phyloP scores from a whole-genome alignment of 75 land plant species.

The Selaginella moellendorffii region DNA sequence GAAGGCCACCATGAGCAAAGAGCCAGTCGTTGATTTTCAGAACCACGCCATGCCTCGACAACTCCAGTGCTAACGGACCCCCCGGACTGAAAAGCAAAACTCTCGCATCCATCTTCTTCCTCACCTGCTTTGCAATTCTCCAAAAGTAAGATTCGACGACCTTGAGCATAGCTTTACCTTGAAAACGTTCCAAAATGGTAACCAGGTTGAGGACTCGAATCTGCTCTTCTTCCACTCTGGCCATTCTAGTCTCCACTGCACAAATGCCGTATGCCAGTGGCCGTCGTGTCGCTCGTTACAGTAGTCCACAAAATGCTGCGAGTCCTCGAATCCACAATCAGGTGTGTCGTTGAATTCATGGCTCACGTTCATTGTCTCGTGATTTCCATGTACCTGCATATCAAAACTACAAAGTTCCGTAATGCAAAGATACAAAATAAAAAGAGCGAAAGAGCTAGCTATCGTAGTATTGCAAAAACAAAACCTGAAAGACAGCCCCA shows the following conservation, averaged over 20 bases:
- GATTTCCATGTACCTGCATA: constrained; percentile 76
- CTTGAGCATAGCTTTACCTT: too few species aligned
- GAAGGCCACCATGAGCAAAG: constrained; percentile 95
- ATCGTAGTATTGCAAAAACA: too few species aligned
- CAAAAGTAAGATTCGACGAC: too few species aligned
- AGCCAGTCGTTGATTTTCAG: constrained; percentile 83
- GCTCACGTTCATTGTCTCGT: constrained; percentile 93
- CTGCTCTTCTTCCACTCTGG: constrained; percentile 32
- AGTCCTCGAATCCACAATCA: constrained; percentile 66
- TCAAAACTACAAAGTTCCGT: not conserved
- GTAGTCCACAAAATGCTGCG: constrained; percentile 49
- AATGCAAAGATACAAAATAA: not conserved
- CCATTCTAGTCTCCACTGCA: constrained; percentile 41
- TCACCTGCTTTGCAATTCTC: constrained; percentile 78
- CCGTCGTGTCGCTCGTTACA: constrained; percentile 29
- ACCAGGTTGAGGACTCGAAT: constrained; percentile 31
- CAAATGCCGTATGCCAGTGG: constrained; percentile 65
- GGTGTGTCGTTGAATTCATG: constrained; percentile 87
- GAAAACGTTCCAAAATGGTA: constrained; percentile 42
- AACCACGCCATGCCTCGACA: constrained; percentile 71
- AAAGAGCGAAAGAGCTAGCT: too few species aligned
- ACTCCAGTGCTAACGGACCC: constrained; percentile 69
- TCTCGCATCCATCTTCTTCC: constrained; percentile 55
- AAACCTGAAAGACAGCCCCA: constrained; percentile 97
- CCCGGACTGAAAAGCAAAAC: constrained; percentile 60